These are phyloP conservation scores for Cladobotryum protrusum DNA, from an alignment of 2,329 filamentous ascomycete species.

Conservation along the genomic window DNA sequence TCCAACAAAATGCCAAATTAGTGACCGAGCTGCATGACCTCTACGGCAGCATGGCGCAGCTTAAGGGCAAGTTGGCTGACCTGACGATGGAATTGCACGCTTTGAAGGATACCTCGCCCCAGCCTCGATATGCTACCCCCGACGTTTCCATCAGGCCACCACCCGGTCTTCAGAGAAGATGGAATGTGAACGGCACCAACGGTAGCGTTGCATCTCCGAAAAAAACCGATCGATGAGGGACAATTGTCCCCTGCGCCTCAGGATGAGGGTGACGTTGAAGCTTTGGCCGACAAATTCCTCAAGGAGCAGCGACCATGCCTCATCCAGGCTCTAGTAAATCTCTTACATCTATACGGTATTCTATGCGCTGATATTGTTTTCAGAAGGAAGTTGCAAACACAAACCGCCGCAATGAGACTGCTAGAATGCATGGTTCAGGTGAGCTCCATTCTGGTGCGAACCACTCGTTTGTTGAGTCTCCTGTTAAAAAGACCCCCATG, in stretches of 20 bases:
- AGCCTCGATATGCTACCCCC: neutral
- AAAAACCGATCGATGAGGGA: neutral
- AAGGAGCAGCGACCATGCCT: neutral
- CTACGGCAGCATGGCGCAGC: conserved; percentile 5
- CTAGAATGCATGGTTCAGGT: no score
- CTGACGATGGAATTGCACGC: conserved; percentile 5
- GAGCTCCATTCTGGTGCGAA: no score
- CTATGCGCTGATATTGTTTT: no score
- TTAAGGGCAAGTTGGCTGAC: conserved; percentile 13
- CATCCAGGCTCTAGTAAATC: neutral
- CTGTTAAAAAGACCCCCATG: no score
- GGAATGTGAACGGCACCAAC: neutral
- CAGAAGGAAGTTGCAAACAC: no score
- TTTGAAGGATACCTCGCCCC: neutral
- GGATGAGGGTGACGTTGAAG: neutral
- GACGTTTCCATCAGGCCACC: neutral
- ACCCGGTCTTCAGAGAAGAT: neutral
- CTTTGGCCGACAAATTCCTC: neutral
- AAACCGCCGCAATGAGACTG: no score
- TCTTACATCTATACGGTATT: neutral
- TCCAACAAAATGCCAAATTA: neutral
- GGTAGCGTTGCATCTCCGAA: neutral
- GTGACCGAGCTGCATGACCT: neutral
- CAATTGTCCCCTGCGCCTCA: no score
- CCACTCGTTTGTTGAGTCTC: no score